Percentiles rank a stretch among this genome's conserved stretches.
These are phyloP conservation scores for Cladophialophora chaetospira DNA, from an alignment of 2,329 filamentous ascomycete species.

Conservation along the genomic window DNA sequence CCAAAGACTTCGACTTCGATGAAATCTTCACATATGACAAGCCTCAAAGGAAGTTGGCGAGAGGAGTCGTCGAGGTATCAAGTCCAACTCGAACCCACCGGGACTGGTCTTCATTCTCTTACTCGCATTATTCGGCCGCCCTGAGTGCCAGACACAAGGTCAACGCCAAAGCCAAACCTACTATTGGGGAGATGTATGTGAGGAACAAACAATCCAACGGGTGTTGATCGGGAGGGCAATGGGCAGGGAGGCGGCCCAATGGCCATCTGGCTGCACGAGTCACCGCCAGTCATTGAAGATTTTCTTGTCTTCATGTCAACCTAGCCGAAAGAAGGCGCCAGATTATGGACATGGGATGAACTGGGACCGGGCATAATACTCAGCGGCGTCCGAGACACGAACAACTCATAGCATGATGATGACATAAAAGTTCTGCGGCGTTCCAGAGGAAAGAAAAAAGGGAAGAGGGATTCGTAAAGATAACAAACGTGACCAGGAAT, in stretches of 20 bases:
- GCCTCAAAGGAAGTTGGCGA: constrained; percentile 30
- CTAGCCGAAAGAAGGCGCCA: not conserved
- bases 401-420: not conserved
- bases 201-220: constrained; percentile 22
- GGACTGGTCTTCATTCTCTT: constrained; percentile 33
- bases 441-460: constrained; percentile 2
- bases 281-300: not conserved
- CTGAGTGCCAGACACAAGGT: constrained; percentile 25
- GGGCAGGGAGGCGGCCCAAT: not conserved
- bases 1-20: constrained; percentile 34
- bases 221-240: not conserved
- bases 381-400: not conserved
- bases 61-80: constrained; percentile 32
- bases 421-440: not conserved
- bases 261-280: not conserved
- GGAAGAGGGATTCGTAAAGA: not conserved
- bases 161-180: constrained; percentile 20
- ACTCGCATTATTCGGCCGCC: constrained; percentile 30
- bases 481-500: not conserved
- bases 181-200: constrained; percentile 27
- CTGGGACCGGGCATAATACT: not conserved
- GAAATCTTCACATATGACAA: constrained; percentile 36
- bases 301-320: not conserved
- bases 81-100: constrained; percentile 26
- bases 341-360: not conserved